Base-by-base conservation (phyloP, 805 yeast species). In the Zygoascus biomembranicola region DNA sequence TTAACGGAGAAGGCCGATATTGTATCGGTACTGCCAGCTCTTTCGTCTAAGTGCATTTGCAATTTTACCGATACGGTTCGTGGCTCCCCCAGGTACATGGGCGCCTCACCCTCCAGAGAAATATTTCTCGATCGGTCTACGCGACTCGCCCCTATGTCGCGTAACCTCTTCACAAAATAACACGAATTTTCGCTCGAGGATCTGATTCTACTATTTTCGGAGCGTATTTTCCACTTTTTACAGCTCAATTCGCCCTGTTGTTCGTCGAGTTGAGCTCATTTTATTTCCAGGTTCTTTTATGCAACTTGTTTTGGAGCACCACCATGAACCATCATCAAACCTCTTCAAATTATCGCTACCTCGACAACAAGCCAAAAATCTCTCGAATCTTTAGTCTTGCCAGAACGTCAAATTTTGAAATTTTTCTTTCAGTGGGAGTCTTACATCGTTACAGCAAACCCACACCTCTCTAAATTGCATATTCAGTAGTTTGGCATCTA, bases 271-370 rank as follows among this genome's bases (percentile, higher is more conserved):
- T 35, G 16, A 13, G 39, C 39, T 35, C 13, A n/a, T 4, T 35
- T 35, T 35, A 35, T 35, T 35, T 8, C 10, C 39, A 4, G 14
- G 26, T 46, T 32, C 49, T 46, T 46, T 31, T 46, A 32, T 46
- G 49, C 49, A 32, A 32, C 37, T 46, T 46, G 49, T 46, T 46
- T 46, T 18, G 49, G 9, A n/a, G 39, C n/a, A 46, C 49, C 49
- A 46, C 26, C 47, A 3, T 13, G n/a, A 13, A 18, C 8, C 44
- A 18, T 19, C 44, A 42, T 35, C 39, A 35, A 23, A 23, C 28
- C 28, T 23, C 28, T 6, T 4, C 28, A 23, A 23, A 23, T 23
- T 23, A 3, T 23, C 28, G 28, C 28, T 23, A 23, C 28, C 28
- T 23, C 28, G 28, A 23, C 28, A 23, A 23, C 28, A 3, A 3